phyloP scores from a whole-genome alignment of 495 filamentous ascomycete genomes.

The Aspergillus homomorphus region DNA sequence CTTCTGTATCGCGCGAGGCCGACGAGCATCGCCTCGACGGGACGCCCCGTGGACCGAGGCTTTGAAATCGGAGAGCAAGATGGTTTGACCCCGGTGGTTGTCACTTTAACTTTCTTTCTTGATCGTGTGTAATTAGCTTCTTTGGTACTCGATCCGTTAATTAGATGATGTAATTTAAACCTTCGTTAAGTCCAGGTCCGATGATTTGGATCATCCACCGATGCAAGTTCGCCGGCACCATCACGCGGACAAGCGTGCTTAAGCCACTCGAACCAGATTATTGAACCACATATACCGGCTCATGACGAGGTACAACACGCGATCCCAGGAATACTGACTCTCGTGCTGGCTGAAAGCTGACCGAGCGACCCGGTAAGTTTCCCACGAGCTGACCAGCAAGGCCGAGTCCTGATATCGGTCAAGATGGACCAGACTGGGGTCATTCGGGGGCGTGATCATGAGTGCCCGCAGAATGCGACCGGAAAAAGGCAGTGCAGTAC shows the following conservation, averaged over 20 bases:
- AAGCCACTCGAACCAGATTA: slow-evolving; percentile 4
- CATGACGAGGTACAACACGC: slow-evolving; percentile 11
- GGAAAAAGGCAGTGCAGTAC: slow-evolving; percentile 8
- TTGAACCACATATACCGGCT: slow-evolving; percentile 18
- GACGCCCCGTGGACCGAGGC: neutral
- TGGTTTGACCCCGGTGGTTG: neutral
- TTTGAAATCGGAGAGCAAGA: neutral
- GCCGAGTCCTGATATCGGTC: slow-evolving; percentile 8
- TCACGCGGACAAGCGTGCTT: no score
- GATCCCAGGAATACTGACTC: slow-evolving; percentile 16
- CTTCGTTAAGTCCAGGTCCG: no score
- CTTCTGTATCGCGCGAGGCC: neutral
- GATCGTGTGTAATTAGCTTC: no score
- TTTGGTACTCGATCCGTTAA: no score
- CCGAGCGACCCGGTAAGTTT: slow-evolving; percentile 6
- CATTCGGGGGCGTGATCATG: neutral
- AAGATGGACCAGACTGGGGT: neutral
- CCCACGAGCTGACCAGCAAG: slow-evolving; percentile 12
- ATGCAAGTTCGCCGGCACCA: no score
- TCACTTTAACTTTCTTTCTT: no score
- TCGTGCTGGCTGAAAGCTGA: slow-evolving; percentile 8
- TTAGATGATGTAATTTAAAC: no score
- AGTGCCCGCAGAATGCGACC: slow-evolving; percentile 7
- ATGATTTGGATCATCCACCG: no score
- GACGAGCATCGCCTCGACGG: neutral